Percentiles rank a stretch among this genome's conserved stretches.
phyloP scores from a whole-genome alignment of 257 asterid genomes.

The Nicotiana undulata region DNA sequence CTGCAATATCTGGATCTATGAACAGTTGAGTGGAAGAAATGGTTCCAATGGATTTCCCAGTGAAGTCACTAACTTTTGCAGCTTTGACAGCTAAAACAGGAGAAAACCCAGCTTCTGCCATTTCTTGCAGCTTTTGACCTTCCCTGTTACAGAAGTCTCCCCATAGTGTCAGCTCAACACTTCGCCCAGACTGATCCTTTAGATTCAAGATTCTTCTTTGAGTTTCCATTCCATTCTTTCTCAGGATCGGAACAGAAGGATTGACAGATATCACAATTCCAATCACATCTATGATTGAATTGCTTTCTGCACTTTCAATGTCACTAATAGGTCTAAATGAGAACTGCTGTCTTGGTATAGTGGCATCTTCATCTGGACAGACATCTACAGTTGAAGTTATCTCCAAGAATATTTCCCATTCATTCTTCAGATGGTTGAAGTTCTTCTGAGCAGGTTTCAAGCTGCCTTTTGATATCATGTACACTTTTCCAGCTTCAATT shows the following conservation, averaged over 20 bases:
- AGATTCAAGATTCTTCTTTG: constrained; percentile 68
- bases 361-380: constrained; percentile 78
- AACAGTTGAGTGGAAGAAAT: constrained; percentile 84
- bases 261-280: constrained; percentile 67
- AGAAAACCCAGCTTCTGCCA: constrained; percentile 51
- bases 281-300: constrained; percentile 74
- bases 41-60: constrained; percentile 80
- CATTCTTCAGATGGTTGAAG: constrained; percentile 93
- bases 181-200: constrained; percentile 76
- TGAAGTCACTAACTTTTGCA: constrained; percentile 82
- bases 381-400: constrained; percentile 61
- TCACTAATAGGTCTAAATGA: constrained; percentile 73
- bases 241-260: constrained; percentile 86
- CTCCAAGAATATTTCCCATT: constrained; percentile 89
- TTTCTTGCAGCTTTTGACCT: constrained; percentile 69
- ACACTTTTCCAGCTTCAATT: constrained; percentile 78
- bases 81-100: constrained; percentile 91
- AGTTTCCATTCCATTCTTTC: constrained; percentile 98
- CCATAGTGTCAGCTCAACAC: constrained; percentile 88
- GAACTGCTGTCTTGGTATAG: constrained; percentile 82
- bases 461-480: constrained; percentile 81
- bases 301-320: constrained; percentile 69
- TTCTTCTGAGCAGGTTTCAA: constrained; percentile 92
- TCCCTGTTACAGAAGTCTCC: constrained; percentile 92
- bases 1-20: constrained; percentile 70